Conservation (phyloP, 305 asterid species). For the Fraxinus floribunda region DNA sequence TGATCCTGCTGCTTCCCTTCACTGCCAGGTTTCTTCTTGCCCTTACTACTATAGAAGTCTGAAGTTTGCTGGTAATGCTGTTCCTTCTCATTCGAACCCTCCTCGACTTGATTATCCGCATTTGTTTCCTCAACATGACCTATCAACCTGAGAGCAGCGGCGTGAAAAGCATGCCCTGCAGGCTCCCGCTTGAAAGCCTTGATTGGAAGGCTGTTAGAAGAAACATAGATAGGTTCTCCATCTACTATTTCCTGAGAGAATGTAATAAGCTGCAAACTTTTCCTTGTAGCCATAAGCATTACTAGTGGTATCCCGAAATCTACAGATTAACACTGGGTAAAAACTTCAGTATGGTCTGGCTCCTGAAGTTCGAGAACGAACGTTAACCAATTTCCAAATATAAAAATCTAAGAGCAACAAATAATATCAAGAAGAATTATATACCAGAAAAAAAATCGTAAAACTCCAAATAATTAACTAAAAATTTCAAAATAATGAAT, state of each 20-base stretch:
- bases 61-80: conserved; percentile 55
- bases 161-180: conserved; percentile 93
- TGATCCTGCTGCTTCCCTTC: conserved; percentile 83
- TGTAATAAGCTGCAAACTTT: conserved; percentile 51
- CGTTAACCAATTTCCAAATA: not conserved
- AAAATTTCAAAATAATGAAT: not conserved
- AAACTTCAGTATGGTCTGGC: not conserved
- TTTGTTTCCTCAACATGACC: conserved; percentile 59
- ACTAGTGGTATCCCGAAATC: conserved; percentile 18
- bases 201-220: conserved; percentile 71
- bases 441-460: not conserved
- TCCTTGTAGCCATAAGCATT: conserved; percentile 37
- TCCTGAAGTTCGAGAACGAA: not conserved
- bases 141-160: conserved; percentile 67
- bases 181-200: conserved; percentile 68
- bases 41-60: conserved; percentile 77
- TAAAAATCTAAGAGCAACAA: not conserved
- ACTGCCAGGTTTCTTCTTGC: conserved; percentile 74
- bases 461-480: not conserved
- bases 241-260: conserved; percentile 65
- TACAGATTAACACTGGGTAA: not conserved
- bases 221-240: conserved; percentile 66
- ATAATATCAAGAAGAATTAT: not conserved
- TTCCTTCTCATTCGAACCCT: conserved; percentile 53
- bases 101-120: conserved; percentile 37